These are phyloP conservation scores for Plasmodium billcollinsi DNA, from an alignment of 169 alveolate species.

Conservation along the genomic window DNA sequence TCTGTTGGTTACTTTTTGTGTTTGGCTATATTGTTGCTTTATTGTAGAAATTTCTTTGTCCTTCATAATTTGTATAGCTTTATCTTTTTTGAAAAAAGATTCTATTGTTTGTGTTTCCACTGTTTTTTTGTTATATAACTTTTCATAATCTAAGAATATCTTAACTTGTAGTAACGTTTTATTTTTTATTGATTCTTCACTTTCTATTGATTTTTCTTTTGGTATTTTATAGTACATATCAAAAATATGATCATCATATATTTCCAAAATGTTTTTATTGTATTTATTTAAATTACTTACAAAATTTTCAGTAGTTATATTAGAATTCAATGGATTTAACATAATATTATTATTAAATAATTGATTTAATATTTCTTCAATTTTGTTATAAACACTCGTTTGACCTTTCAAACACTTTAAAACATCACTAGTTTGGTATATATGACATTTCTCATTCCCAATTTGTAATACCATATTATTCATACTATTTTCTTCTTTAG, in stretches of 20 bases:
- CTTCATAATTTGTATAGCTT: conserved; percentile 46
- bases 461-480: not conserved
- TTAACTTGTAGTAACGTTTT: conserved; percentile 61
- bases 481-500: not conserved
- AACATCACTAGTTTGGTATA: conserved; percentile 1
- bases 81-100: conserved; percentile 62
- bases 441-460: not conserved
- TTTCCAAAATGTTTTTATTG: conserved; percentile 16
- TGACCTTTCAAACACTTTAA: conserved; percentile 16
- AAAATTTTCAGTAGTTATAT: conserved; percentile 6
- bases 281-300: conserved; percentile 28
- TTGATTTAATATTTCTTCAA: conserved; percentile 4
- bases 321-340: not conserved
- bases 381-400: conserved; percentile 12
- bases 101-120: conserved; percentile 74
- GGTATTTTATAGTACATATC: conserved; percentile 34
- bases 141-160: conserved; percentile 72
- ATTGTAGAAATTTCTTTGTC: conserved; percentile 45
- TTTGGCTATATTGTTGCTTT: conserved; percentile 45
- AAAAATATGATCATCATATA: conserved; percentile 51
- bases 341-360: conserved; percentile 11
- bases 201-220: conserved; percentile 29
- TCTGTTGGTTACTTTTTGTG: conserved; percentile 33
- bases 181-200: conserved; percentile 61
- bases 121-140: conserved; percentile 61